These are phyloP conservation scores for Metschnikowia orientalis DNA, from an alignment of 805 yeast genomes.

Conservation along the genomic window DNA sequence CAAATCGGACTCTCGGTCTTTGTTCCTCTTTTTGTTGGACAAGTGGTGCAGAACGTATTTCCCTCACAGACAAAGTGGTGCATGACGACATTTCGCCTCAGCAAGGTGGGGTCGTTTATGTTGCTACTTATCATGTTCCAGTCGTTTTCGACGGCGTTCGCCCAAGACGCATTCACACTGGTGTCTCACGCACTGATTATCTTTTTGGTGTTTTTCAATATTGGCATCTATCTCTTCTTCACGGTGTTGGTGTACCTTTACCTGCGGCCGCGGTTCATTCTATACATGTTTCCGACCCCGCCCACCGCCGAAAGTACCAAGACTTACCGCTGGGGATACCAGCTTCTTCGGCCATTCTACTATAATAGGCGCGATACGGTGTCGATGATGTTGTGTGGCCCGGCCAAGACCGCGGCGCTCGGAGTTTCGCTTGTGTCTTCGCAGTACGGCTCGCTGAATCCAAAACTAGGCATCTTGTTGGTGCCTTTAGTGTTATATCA, in stretches of 20 bases:
- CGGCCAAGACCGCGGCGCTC: constrained; percentile 89
- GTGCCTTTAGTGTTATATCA: constrained; percentile 85
- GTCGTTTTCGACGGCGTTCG: constrained; percentile 83
- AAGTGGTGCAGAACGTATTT: constrained; percentile 64
- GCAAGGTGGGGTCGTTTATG: constrained; percentile 77
- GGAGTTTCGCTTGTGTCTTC: constrained; percentile 82
- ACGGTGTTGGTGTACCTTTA: constrained; percentile 56
- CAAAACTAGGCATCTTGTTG: constrained; percentile 62
- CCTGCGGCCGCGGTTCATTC: constrained; percentile 58
- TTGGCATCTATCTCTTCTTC: constrained; percentile 75
- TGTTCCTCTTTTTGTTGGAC: constrained; percentile 86
- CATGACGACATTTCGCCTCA: constrained; percentile 52
- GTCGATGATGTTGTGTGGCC: constrained; percentile 80
- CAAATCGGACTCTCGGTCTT: constrained; percentile 82
- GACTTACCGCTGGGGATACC: constrained; percentile 43
- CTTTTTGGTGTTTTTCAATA: constrained; percentile 75
- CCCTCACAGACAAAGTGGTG: constrained; percentile 64
- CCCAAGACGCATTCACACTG: constrained; percentile 70
- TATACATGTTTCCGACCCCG: constrained; percentile 36
- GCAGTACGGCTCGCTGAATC: constrained; percentile 64
- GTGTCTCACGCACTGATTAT: constrained; percentile 68
- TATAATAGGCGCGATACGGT: constrained; percentile 70
- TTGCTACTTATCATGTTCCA: constrained; percentile 71
- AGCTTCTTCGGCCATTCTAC: constrained; percentile 58
- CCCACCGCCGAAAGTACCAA: constrained; percentile 47